Conservation (phyloP, 345 rosid species). For the Populus nigra region DNA sequence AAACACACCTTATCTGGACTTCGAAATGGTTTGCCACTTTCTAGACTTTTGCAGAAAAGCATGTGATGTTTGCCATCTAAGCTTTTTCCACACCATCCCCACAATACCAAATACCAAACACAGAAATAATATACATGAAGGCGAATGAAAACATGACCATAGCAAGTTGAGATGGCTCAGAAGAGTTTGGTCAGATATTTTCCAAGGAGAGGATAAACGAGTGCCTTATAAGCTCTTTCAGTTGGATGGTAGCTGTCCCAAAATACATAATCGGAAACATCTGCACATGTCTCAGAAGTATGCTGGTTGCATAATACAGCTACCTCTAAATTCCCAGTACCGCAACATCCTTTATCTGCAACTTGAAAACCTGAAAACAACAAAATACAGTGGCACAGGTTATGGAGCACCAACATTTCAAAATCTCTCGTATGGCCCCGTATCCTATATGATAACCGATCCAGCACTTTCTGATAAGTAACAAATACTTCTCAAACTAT, state of each 20-base stretch:
- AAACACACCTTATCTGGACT: no score
- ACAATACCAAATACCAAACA: neutral
- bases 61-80: neutral
- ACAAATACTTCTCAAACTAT: neutral
- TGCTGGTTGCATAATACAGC: conserved; percentile 21
- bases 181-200: neutral
- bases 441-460: neutral
- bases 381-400: neutral
- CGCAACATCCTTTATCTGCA: conserved; percentile 43
- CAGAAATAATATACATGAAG: neutral
- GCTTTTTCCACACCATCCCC: neutral
- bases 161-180: neutral
- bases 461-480: neutral
- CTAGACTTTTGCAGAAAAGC: neutral
- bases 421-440: neutral
- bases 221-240: conserved; percentile 26
- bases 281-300: conserved; percentile 21
- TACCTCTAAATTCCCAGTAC: conserved; percentile 36
- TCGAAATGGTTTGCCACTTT: neutral
- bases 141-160: neutral
- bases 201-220: neutral
- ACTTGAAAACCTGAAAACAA: conserved; percentile 40
- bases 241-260: conserved; percentile 54
- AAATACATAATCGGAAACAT: conserved; percentile 27
- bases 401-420: neutral